These are phyloP conservation scores for Cyclaneusma minus DNA, from an alignment of 2,329 filamentous ascomycete genomes.

Conservation along the genomic window DNA sequence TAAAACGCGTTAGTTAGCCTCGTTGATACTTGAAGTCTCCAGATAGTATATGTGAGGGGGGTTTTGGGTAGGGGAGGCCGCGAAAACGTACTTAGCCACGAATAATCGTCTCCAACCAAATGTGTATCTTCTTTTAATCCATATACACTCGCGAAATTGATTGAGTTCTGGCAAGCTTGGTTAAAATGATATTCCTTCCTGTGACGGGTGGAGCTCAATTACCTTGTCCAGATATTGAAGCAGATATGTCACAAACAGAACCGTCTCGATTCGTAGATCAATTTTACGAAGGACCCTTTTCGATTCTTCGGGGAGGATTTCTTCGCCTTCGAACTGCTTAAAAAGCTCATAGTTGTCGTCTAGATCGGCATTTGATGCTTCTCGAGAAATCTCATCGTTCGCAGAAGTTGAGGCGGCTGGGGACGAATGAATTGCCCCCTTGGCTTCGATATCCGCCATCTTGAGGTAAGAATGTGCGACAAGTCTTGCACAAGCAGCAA, in stretches of 20 bases:
- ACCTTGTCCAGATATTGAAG: constrained; percentile 48
- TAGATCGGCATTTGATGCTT: constrained; percentile 10
- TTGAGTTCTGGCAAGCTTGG: no score
- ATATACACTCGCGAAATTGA: constrained; percentile 34
- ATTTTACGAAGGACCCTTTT: constrained; percentile 35
- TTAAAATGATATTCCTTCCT: no score
- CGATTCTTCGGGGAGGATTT: constrained; percentile 12
- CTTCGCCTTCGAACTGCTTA: constrained; percentile 14
- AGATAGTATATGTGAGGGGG: no score
- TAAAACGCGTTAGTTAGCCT: no score
- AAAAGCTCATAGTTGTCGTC: constrained; percentile 24
- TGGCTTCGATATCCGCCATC: no score
- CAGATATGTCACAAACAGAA: constrained; percentile 41
- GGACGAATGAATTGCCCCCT: no score
- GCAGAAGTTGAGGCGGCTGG: no score
- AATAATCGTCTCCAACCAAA: constrained; percentile 32
- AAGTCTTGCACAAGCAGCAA: no score
- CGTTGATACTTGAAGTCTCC: no score
- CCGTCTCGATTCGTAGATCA: constrained; percentile 35
- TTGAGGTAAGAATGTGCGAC: no score
- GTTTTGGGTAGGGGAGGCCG: no score
- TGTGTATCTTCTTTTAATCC: constrained; percentile 30
- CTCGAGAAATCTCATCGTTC: constrained; percentile 9
- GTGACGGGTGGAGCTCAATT: no score
- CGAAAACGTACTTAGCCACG: constrained; percentile 26